Evolutionary conservation across 768 basidiomycete species (phyloP).

Genomic region (Auriscalpium orientale): DNA sequence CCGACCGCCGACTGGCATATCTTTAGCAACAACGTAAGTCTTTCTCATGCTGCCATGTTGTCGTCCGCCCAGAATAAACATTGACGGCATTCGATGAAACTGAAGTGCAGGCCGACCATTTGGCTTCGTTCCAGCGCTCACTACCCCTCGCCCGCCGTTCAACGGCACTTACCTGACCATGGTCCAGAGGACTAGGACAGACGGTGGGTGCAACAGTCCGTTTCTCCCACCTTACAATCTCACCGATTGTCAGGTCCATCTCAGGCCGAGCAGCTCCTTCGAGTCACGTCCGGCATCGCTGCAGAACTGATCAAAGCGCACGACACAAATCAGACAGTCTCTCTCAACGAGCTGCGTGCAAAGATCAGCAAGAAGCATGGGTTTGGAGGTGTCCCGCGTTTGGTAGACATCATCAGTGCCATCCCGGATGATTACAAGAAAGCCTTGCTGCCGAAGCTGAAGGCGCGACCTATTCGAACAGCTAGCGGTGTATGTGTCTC

Average conservation of each 20-base stretch:
- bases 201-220: conserved; percentile 21
- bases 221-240: neutral
- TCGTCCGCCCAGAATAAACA: neutral
- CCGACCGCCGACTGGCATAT: too few relatives aligned
- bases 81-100: neutral
- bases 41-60: neutral
- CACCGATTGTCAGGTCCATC: conserved; percentile 48
- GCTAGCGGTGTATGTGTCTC: conserved; percentile 77
- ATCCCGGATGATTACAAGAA: conserved; percentile 98
- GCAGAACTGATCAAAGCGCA: conserved; percentile 87
- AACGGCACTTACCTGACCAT: conserved; percentile 12
- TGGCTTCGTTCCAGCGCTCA: too few relatives aligned
- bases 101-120: too few relatives aligned
- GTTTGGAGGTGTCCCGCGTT: conserved; percentile 78
- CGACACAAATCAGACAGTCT: conserved; percentile 68
- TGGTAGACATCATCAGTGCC: conserved; percentile 97
- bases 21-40: neutral
- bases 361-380: conserved; percentile 87
- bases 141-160: too few relatives aligned
- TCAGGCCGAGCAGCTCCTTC: conserved; percentile 83
- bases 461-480: conserved; percentile 90
- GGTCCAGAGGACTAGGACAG: conserved; percentile 35
- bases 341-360: conserved; percentile 81
- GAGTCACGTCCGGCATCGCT: conserved; percentile 92
- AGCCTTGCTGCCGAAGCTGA: conserved; percentile 79